Evolutionary conservation across 2,329 filamentous ascomycete species (phyloP).

Genomic region (Blastomyces gilchristii): DNA sequence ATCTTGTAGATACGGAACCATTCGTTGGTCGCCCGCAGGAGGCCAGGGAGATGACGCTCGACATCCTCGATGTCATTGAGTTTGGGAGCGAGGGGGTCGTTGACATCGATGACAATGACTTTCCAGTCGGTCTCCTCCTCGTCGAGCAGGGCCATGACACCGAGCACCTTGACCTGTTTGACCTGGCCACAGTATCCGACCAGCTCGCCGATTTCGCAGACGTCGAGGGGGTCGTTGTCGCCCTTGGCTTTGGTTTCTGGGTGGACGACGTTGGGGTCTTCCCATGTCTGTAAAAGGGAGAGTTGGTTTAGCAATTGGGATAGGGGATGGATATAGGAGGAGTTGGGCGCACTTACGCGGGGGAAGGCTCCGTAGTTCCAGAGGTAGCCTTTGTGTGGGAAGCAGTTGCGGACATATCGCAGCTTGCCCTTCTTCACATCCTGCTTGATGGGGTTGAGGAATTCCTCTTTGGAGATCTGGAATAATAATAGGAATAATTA

Average conservation of each 20-base stretch:
- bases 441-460: conserved; percentile 98
- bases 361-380: conserved; percentile 99
- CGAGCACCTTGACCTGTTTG: conserved; percentile 99
- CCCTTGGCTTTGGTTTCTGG: conserved; percentile 99
- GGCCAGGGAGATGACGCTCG: conserved; percentile 92
- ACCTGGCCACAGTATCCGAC: conserved; percentile 92
- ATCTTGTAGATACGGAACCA: conserved; percentile 99
- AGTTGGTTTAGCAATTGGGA: background rate
- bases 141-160: conserved; percentile 97
- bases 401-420: conserved; percentile 98
- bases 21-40: conserved; percentile 96
- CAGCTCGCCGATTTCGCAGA: conserved; percentile 98
- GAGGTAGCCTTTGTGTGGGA: conserved; percentile 99
- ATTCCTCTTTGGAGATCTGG: conserved; percentile 97
- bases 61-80: conserved; percentile 99
- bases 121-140: conserved; percentile 99
- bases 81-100: conserved; percentile 91
- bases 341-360: conserved; percentile 52
- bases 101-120: conserved; percentile 98
- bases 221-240: conserved; percentile 97
- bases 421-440: conserved; percentile 99
- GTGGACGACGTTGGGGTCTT: conserved; percentile 92
- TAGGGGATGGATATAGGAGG: background rate
- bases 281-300: conserved; percentile 65
- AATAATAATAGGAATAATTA: background rate